Evolutionary conservation across 257 asterid genomes (phyloP).

Genomic region (Plectranthus barbatus): DNA sequence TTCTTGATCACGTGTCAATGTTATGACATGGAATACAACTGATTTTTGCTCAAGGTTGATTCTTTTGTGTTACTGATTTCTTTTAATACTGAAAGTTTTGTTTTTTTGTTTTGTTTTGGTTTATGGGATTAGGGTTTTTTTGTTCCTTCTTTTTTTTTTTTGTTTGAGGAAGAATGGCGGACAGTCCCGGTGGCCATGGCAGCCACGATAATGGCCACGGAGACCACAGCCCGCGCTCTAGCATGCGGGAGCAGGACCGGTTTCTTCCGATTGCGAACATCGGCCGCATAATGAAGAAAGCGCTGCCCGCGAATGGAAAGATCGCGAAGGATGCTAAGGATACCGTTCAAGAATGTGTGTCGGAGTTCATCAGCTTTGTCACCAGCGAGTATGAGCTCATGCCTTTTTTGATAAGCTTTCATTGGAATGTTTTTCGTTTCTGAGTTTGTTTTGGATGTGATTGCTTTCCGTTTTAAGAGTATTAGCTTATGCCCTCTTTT

Average conservation of each 20-base stretch:
- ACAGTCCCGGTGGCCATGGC: constrained; percentile 39
- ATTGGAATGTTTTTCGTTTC: not conserved
- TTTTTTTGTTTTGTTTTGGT: not conserved
- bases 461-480: not conserved
- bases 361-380: constrained; percentile 68
- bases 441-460: not conserved
- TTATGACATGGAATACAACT: not conserved
- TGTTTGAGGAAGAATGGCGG: constrained; percentile 30
- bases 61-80: not conserved
- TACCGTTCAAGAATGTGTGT: constrained; percentile 68
- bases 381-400: constrained; percentile 57
- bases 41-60: not conserved
- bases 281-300: constrained; percentile 67
- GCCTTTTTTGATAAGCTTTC: not conserved
- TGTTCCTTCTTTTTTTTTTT: not conserved
- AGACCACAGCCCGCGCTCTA: constrained; percentile 64
- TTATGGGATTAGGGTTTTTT: constrained; percentile 38
- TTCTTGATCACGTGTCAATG: not conserved
- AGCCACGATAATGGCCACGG: constrained; percentile 53
- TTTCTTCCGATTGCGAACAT: constrained; percentile 67
- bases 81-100: not conserved
- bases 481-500: not conserved
- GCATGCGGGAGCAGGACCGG: constrained; percentile 62
- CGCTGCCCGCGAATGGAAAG: constrained; percentile 59
- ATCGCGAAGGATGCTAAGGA: constrained; percentile 71